phyloP scores from a whole-genome alignment of 257 asterid species.

The Salvia miltiorrhiza region DNA sequence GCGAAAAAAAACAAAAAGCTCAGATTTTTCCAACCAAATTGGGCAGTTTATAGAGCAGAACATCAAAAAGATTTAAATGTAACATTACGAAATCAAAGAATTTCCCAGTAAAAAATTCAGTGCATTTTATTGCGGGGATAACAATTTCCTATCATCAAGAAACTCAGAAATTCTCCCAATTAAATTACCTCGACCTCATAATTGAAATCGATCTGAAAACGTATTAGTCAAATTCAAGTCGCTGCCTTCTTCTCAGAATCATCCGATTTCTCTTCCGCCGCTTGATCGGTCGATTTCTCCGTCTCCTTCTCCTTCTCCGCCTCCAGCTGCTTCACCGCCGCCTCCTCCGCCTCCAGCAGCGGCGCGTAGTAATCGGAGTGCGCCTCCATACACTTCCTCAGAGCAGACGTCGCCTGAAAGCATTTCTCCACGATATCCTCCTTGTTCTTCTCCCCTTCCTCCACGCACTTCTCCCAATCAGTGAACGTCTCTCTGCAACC shows the following conservation, averaged over 20 bases:
- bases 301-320: too few species aligned
- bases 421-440: constrained; percentile 76
- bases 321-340: constrained; percentile 53
- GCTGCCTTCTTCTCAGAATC: constrained; percentile 23
- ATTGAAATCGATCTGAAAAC: too few species aligned
- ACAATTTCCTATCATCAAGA: constrained; percentile 1
- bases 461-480: constrained; percentile 84
- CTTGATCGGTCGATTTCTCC: constrained; percentile 14
- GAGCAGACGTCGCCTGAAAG: constrained; percentile 45
- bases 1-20: too few species aligned
- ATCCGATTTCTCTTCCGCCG: constrained; percentile 17
- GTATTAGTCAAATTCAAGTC: constrained; percentile 12
- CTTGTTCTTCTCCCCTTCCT: constrained; percentile 62
- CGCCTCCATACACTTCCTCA: constrained; percentile 82
- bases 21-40: not conserved
- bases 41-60: not conserved
- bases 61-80: not conserved
- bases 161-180: not conserved
- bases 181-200: constrained; percentile 11
- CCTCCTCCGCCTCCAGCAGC: constrained; percentile 63
- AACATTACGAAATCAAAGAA: too few species aligned
- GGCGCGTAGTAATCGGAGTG: constrained; percentile 78
- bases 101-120: too few species aligned
- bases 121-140: too few species aligned
- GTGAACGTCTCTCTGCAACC: constrained; percentile 64